Evolutionary conservation across 441 rosid species (phyloP), one percentile per base, ranked within the genome.

Genomic region (Flueggea neowawraea): DNA sequence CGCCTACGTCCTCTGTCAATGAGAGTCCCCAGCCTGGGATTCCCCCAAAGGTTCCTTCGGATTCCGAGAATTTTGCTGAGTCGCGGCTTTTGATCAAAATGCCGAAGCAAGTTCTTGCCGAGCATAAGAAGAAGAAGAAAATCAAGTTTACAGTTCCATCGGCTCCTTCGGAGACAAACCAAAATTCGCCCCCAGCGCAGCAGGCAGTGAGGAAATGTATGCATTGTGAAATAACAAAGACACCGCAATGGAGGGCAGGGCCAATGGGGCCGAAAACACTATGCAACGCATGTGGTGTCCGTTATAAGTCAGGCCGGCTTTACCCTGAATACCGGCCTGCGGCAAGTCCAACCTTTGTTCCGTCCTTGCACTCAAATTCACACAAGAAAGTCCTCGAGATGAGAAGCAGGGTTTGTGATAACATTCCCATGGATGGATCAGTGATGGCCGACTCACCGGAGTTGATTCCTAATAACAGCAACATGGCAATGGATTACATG

Each of bases 201-300:
- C 76, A 75, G 41, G 76, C 86, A 0, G 82, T 81, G 13, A 81
- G 97, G 84, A 91, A 87, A 75, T 94, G 99, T 55, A 63, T 89
- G 91, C 99, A 94, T 49, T 94, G 97, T 43, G 97, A 91, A 77
- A 85, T 91, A 45, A 94, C 97, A 0, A 89, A 89, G 83, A 94
- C 97, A 0, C 99, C 99, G 0, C 99, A 94, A 65, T 94, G 99
- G 99, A 82, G 99, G 72, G 94, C 95, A 10, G 99, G 99, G 2
- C 99, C 99, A 31, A 75, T 87, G 96, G 99, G 99, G 0, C 99
- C 95, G 4, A 94, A 94, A 77, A 87, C 97, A 6, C 96, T 94
- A 15, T 89, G 98, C 81, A 94, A 94, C 17, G 99, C 99, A 1
- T 94, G 99, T 0, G 99, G 99, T 0, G 99, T 94, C n/a, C 90